These are phyloP conservation scores for Xylaria sp. DNA, from an alignment of 2,329 filamentous ascomycete species.

Conservation along the genomic window DNA sequence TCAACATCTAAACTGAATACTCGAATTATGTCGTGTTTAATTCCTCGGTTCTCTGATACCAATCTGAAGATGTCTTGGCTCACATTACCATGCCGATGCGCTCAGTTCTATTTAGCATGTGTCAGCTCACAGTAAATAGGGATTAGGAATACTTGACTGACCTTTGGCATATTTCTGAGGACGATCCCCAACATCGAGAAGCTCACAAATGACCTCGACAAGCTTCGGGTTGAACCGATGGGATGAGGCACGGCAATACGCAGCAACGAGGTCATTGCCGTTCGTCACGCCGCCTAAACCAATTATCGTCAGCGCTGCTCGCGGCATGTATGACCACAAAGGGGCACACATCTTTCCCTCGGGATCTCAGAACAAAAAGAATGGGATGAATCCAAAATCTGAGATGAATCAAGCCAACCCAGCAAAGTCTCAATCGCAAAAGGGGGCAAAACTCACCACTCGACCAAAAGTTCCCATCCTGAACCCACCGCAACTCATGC, in stretches of 20 bases:
- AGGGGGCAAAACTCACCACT: slow-evolving; percentile 39
- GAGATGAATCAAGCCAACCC: too few species aligned
- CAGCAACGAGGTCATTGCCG: slow-evolving; percentile 51
- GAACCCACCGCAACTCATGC: slow-evolving; percentile 44
- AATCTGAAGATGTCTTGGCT: too few species aligned
- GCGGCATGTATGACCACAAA: neutral
- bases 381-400: too few species aligned
- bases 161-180: slow-evolving; percentile 39
- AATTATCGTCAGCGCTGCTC: neutral
- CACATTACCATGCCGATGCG: neutral
- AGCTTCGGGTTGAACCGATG: slow-evolving; percentile 40
- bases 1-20: too few species aligned
- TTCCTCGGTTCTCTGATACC: too few species aligned
- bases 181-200: slow-evolving; percentile 47
- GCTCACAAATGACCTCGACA: slow-evolving; percentile 39
- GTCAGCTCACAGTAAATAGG: neutral
- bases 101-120: neutral
- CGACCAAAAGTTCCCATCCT: slow-evolving; percentile 51
- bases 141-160: slow-evolving; percentile 20
- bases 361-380: too few species aligned
- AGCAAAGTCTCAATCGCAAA: too few species aligned
- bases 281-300: slow-evolving; percentile 49
- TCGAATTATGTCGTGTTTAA: too few species aligned
- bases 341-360: neutral
- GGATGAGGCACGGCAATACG: slow-evolving; percentile 42